Conservation (phyloP, 352 stramenopile species). For the Globisporangium splendens region DNA sequence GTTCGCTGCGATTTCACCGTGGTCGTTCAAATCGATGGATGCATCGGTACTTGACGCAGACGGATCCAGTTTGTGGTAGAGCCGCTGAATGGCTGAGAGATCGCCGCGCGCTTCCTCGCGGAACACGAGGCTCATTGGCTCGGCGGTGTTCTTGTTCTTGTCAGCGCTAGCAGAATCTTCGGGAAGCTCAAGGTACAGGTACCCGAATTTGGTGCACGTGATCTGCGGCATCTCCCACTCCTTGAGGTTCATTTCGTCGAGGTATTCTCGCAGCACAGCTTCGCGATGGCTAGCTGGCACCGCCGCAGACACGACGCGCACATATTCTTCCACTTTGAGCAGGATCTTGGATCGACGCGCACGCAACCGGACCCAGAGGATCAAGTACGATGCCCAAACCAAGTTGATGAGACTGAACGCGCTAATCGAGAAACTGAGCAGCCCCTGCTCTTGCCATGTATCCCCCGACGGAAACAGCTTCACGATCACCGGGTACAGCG, state of each 20-base stretch:
- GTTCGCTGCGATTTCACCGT: neutral
- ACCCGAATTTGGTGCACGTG: conserved; percentile 22
- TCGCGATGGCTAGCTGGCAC: no score
- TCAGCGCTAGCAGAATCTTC: conserved; percentile 17
- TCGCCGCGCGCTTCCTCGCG: conserved; percentile 6
- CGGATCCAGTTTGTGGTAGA: conserved; percentile 11
- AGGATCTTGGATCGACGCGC: no score
- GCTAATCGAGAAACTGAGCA: no score
- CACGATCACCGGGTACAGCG: conserved; percentile 26
- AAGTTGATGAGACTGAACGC: no score
- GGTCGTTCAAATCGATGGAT: conserved; percentile 3
- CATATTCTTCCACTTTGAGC: no score
- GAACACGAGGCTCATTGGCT: neutral
- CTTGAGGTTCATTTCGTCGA: neutral
- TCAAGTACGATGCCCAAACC: no score
- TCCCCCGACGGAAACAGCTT: no score
- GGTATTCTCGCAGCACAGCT: no score
- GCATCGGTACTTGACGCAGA: neutral
- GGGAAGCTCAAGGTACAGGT: conserved; percentile 29
- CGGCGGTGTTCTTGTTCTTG: neutral
- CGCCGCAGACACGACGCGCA: no score
- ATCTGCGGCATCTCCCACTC: conserved; percentile 19
- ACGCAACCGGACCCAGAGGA: no score
- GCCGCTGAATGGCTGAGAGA: conserved; percentile 5
- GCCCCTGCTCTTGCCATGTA: no score